These are phyloP conservation scores for Clitoria ternatea DNA, from an alignment of 306 rosid genomes.

Conservation along the genomic window DNA sequence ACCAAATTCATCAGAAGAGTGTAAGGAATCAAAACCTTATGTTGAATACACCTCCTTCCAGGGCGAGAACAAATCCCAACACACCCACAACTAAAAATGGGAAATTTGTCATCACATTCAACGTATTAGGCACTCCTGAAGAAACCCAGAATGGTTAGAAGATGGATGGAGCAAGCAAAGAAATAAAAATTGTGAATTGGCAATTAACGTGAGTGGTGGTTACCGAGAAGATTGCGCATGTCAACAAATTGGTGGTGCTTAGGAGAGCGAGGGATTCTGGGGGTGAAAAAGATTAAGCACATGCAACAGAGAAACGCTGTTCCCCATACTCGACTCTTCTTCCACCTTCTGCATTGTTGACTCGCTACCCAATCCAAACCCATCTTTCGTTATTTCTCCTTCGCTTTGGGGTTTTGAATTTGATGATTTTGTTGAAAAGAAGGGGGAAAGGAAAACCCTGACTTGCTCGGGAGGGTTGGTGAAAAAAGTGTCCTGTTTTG, in stretches of 20 bases:
- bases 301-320: conserved; percentile 37
- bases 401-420: not conserved
- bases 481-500: not conserved
- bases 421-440: not conserved
- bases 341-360: conserved; percentile 38
- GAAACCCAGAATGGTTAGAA: conserved; percentile 9
- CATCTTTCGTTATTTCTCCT: conserved; percentile 10
- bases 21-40: conserved; percentile 34
- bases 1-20: not conserved
- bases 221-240: conserved; percentile 68
- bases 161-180: not conserved
- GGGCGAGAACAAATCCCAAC: conserved; percentile 53
- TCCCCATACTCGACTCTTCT: conserved; percentile 34
- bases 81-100: conserved; percentile 72
- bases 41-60: conserved; percentile 48
- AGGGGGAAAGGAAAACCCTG: not conserved
- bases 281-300: conserved; percentile 38
- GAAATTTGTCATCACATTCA: conserved; percentile 69
- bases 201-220: not conserved
- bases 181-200: not conserved
- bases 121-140: conserved; percentile 64
- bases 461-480: not conserved
- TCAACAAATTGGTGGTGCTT: conserved; percentile 47
- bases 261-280: conserved; percentile 51
- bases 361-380: conserved; percentile 41